Evolutionary conservation across 768 basidiomycete genomes (phyloP).

Genomic region (Sarcomyxa edulis): DNA sequence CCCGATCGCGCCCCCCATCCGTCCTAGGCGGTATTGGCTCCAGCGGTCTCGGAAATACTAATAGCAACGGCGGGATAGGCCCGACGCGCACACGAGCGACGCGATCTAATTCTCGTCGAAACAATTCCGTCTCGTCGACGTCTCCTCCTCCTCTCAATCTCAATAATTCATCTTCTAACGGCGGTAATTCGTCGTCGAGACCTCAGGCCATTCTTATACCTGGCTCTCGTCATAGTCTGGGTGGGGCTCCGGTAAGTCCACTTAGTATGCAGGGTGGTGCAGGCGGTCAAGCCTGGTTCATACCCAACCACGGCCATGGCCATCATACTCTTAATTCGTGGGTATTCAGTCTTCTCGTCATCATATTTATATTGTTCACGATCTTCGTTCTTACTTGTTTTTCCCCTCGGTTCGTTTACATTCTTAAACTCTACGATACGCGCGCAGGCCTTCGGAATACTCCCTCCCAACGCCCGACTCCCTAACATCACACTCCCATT

Average conservation of each 20-base stretch:
- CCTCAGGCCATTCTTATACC: conserved; percentile 75
- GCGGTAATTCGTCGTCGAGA: no score
- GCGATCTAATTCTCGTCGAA: no score
- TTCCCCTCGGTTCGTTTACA: background rate
- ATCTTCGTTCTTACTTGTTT: no score
- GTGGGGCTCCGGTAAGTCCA: conserved; percentile 12
- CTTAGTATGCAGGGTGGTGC: background rate
- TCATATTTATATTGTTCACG: no score
- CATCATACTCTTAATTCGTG: no score
- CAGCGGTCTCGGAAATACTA: conserved; percentile 11
- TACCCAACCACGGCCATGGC: no score
- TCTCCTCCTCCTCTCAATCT: conserved; percentile 40
- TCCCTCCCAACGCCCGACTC: conserved; percentile 39
- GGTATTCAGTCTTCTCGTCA: no score
- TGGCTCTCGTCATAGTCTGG: conserved; percentile 9
- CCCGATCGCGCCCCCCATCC: conserved; percentile 8
- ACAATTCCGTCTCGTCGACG: conserved; percentile 54
- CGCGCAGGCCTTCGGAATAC: conserved; percentile 27
- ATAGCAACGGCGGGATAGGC: conserved; percentile 29
- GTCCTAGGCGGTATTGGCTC: conserved; percentile 7
- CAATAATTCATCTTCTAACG: no score
- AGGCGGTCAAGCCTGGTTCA: conserved; percentile 1
- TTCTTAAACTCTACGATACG: background rate
- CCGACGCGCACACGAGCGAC: conserved; percentile 52
- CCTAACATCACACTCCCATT: conserved; percentile 19